A percentile compares a stretch with the other conserved stretches of the same genome.
Conservation (phyloP, 306 rosid genomes). For the Acacia crassicarpa region DNA sequence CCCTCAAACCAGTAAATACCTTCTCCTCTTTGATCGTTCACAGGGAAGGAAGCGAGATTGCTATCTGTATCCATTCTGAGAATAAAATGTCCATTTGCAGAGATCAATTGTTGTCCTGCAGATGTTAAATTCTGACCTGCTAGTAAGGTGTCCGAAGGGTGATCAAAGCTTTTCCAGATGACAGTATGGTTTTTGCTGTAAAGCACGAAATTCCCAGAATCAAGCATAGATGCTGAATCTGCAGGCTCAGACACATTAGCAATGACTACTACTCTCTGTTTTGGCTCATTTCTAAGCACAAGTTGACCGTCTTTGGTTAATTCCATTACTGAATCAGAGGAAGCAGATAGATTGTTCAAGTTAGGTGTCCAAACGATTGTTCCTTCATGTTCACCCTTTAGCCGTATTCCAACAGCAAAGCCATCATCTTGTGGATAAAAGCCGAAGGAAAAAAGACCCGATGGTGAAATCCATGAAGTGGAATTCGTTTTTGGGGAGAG, state of each 20-base stretch:
- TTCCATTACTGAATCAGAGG: slow-evolving; percentile 13
- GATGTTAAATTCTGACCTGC: slow-evolving; percentile 32
- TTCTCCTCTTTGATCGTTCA: not conserved
- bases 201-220: slow-evolving; percentile 46
- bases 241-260: not conserved
- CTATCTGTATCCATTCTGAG: accelerated
- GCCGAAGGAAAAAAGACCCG: slow-evolving; percentile 45
- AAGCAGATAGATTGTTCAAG: not conserved
- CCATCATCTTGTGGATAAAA: slow-evolving; percentile 33
- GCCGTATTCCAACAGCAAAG: slow-evolving; percentile 41
- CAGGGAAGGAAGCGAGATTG: slow-evolving; percentile 28
- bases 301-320: slow-evolving; percentile 13
- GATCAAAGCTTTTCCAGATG: slow-evolving; percentile 2
- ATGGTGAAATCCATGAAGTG: slow-evolving; percentile 32
- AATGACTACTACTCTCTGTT: not conserved
- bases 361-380: slow-evolving; percentile 43
- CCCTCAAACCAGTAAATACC: no score
- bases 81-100: slow-evolving; percentile 26
- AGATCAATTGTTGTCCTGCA: no score
- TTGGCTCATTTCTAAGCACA: not conserved
- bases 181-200: not conserved
- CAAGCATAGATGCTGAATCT: slow-evolving; percentile 34
- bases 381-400: not conserved
- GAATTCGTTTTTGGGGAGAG: slow-evolving; percentile 16
- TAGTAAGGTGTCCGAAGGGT: slow-evolving; percentile 9